These are phyloP conservation scores for Dimargaris xerosporica DNA, from an alignment of 192 early-diverging fungal species.

Conservation along the genomic window DNA sequence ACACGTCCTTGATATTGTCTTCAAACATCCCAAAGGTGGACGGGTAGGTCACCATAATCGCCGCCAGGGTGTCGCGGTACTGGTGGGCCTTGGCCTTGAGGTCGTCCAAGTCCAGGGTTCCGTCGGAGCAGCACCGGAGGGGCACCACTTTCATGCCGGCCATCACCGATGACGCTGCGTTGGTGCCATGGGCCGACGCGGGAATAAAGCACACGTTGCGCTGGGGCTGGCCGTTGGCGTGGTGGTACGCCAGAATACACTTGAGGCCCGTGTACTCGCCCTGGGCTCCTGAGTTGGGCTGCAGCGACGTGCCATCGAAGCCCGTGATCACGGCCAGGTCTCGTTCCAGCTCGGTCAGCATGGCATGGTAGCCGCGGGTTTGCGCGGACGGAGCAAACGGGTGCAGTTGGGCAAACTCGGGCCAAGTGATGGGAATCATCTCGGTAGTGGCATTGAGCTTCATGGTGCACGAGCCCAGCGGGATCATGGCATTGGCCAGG, in stretches of 20 bases:
- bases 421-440: conserved; percentile 99
- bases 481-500: conserved; percentile 97
- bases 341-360: conserved; percentile 77
- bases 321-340: conserved; percentile 88
- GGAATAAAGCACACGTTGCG: conserved; percentile 94
- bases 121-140: conserved; percentile 81
- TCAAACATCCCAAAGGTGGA: conserved; percentile 99
- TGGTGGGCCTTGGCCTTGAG: conserved; percentile 76
- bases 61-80: conserved; percentile 74
- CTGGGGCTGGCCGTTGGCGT: conserved; percentile 59
- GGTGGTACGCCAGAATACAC: conserved; percentile 84
- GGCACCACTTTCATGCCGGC: conserved; percentile 86
- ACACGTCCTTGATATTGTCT: conserved; percentile 69
- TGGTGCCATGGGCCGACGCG: conserved; percentile 97
- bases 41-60: conserved; percentile 98
- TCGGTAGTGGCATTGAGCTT: conserved; percentile 98
- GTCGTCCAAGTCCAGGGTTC: conserved; percentile 85
- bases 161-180: conserved; percentile 98
- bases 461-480: conserved; percentile 98
- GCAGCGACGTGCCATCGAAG: conserved; percentile 81
- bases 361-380: conserved; percentile 79
- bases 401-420: conserved; percentile 89
- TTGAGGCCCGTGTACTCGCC: conserved; percentile 98
- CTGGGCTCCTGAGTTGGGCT: conserved; percentile 99
- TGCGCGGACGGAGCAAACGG: conserved; percentile 93